Percentiles rank a stretch among this genome's conserved stretches.
These are phyloP conservation scores for Pseudonitzschia multiseries DNA, from an alignment of 108 stramenopile genomes.

Conservation along the genomic window DNA sequence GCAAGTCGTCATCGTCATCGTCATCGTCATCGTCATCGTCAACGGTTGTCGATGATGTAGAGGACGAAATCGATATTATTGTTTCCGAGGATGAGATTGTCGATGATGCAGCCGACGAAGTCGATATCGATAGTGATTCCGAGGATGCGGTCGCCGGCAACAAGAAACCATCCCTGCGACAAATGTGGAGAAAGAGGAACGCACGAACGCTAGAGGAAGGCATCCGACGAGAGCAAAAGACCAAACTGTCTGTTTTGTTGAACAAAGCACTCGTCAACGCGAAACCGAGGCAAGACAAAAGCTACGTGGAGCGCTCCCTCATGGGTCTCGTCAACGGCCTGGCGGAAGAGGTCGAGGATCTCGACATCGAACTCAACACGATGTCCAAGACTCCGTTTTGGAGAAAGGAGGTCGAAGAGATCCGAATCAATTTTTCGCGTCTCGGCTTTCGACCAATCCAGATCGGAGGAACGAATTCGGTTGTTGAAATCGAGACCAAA, in stretches of 20 bases:
- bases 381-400: constrained; percentile 56
- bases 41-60: background rate
- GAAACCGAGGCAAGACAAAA: constrained; percentile 23
- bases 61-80: background rate
- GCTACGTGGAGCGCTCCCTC: constrained; percentile 70
- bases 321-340: constrained; percentile 76
- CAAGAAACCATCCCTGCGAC: constrained; percentile 17
- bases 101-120: background rate
- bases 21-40: too few relatives aligned
- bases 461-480: constrained; percentile 57
- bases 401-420: constrained; percentile 73
- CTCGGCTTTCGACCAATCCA: constrained; percentile 72
- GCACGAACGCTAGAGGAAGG: constrained; percentile 68
- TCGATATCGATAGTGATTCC: background rate
- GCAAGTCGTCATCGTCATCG: background rate
- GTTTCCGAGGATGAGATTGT: background rate
- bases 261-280: constrained; percentile 24
- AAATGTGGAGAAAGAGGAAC: constrained; percentile 54
- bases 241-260: constrained; percentile 17
- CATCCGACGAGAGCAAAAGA: constrained; percentile 45
- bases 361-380: constrained; percentile 62
- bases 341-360: constrained; percentile 69
- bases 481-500: constrained; percentile 6
- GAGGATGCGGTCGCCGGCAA: background rate
- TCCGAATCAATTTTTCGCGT: constrained; percentile 74